phyloP scores from a whole-genome alignment of 257 asterid species.

The Lycium barbarum region DNA sequence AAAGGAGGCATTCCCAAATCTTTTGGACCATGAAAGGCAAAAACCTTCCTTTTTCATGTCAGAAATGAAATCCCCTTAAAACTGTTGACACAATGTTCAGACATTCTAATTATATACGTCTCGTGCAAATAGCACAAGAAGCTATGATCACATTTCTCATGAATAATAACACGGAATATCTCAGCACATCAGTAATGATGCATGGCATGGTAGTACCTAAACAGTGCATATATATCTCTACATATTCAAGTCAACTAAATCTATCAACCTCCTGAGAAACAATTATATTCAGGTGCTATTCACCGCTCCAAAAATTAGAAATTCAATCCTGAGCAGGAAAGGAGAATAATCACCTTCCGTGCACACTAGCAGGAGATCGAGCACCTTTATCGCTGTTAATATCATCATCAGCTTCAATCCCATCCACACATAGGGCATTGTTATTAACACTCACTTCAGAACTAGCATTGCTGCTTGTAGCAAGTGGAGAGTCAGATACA shows the following conservation, averaged over 20 bases:
- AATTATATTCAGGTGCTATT: not conserved
- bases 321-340: constrained; percentile 20
- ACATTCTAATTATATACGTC: not conserved
- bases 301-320: constrained; percentile 23
- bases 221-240: not conserved
- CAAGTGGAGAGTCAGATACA: constrained; percentile 93
- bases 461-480: constrained; percentile 93
- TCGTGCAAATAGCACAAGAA: not conserved
- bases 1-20: not conserved
- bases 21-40: not conserved
- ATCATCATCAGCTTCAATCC: constrained; percentile 66
- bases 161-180: not conserved
- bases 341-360: constrained; percentile 61
- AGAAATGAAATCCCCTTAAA: not conserved
- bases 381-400: constrained; percentile 68
- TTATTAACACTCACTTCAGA: constrained; percentile 86
- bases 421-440: constrained; percentile 64
- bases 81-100: not conserved
- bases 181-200: not conserved
- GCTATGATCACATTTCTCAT: not conserved
- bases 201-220: not conserved
- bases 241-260: constrained; percentile 14
- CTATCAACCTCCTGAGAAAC: not conserved
- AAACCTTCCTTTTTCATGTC: not conserved
- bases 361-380: constrained; percentile 71